These are phyloP conservation scores for Pseudogymnoascus sp. DNA, from an alignment of 2,329 filamentous ascomycete species.

Conservation along the genomic window DNA sequence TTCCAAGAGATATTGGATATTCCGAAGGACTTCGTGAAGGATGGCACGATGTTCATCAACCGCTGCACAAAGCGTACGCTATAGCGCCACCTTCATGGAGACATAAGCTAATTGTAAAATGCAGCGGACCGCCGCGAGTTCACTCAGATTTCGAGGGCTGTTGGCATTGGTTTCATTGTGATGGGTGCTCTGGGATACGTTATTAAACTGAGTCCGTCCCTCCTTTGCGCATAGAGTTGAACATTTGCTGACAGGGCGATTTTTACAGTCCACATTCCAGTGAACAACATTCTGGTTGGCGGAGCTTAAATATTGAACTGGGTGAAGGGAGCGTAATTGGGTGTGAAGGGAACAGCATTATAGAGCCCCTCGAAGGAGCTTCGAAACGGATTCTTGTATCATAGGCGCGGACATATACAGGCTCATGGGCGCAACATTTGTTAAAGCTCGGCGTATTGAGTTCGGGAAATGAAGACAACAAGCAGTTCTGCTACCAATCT, in stretches of 20 bases:
- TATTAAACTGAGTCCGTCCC: constrained; percentile 39
- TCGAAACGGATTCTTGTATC: constrained; percentile 8
- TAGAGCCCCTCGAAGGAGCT: constrained; percentile 2
- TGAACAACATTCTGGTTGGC: constrained; percentile 45
- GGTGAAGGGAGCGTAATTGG: constrained; percentile 3
- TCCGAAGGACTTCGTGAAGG: constrained; percentile 40
- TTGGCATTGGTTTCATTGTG: constrained; percentile 44
- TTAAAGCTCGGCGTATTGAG: constrained; percentile 9
- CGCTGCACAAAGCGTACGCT: constrained; percentile 38
- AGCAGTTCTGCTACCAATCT: constrained; percentile 9
- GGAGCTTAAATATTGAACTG: constrained; percentile 23
- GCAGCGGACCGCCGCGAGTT: constrained; percentile 34
- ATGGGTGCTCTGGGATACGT: constrained; percentile 47
- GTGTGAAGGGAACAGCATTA: constrained; percentile 7
- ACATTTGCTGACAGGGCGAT: neutral
- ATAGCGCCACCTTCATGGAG: neutral
- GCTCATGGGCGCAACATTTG: constrained; percentile 5
- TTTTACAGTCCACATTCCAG: constrained; percentile 40
- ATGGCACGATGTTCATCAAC: constrained; percentile 37
- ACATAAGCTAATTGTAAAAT: neutral
- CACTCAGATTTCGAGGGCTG: constrained; percentile 42
- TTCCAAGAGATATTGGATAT: constrained; percentile 50
- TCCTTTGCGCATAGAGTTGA: neutral
- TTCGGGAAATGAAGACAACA: constrained; percentile 9
- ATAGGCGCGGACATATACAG: constrained; percentile 7